A percentile compares a stretch with the other conserved stretches of the same genome.
Conservation (phyloP, 1,284 basidiomycete genomes). For the Kalmanozyma brasiliensis region DNA sequence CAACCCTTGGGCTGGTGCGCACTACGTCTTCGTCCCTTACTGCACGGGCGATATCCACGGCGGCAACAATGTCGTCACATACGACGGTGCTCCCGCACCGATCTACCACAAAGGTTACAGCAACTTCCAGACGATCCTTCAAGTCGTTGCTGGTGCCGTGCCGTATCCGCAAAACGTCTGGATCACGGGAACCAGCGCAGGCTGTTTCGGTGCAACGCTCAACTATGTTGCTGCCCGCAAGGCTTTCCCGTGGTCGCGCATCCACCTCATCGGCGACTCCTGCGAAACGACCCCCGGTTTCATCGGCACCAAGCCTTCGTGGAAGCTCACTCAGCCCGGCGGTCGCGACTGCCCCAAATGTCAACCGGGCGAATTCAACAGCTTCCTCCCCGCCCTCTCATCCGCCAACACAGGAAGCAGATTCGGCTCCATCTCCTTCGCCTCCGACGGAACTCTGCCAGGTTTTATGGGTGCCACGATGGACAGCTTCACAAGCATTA, state of each 20-base stretch:
- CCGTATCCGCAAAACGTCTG: constrained; percentile 19
- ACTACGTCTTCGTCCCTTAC: constrained; percentile 34
- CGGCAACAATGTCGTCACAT: constrained; percentile 21
- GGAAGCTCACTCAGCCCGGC: constrained; percentile 26
- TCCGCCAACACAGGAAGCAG: constrained; percentile 21
- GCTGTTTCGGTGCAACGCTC: constrained; percentile 29
- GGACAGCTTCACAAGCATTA: constrained; percentile 7
- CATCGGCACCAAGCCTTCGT: constrained; percentile 24
- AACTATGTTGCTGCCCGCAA: constrained; percentile 26
- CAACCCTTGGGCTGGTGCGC: constrained; percentile 23
- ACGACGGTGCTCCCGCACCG: constrained; percentile 16
- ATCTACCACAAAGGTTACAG: constrained; percentile 33
- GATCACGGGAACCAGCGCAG: constrained; percentile 30
- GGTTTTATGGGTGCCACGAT: constrained; percentile 10
- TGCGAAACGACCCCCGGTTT: constrained; percentile 26
- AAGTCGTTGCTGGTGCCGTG: constrained; percentile 3
- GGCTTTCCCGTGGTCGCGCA: constrained; percentile 15
- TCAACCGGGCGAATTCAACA: constrained; percentile 23
- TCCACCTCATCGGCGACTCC: constrained; percentile 33
- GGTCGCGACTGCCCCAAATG: constrained; percentile 18
- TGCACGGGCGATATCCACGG: constrained; percentile 35
- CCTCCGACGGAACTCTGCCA: constrained; percentile 7
- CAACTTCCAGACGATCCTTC: constrained; percentile 30
- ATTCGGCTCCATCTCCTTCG: constrained; percentile 21
- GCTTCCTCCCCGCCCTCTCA: constrained; percentile 26